Base-by-base conservation (phyloP, 495 filamentous ascomycete species). In the Talaromyces proteolyticus region DNA sequence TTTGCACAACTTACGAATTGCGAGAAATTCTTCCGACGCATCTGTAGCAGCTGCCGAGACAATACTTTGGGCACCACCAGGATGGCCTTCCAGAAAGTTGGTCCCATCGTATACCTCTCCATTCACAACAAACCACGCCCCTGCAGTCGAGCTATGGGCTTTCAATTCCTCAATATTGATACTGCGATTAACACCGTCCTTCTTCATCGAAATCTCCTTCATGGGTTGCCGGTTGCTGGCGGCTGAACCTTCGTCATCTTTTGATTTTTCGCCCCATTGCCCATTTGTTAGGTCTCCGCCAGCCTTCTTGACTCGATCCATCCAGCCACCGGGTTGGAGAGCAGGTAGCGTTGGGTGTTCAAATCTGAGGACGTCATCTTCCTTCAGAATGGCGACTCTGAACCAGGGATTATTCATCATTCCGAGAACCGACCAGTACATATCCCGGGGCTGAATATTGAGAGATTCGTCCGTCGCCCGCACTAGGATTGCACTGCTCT, bases 401-500 rank as follows among this genome's bases (percentile, higher is more conserved):
- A 85, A 97, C 92, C 92, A 97, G 6, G 91, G 86, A 59, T 95
- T 96, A 62, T 97, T 95, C 92, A 97, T 97, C 92, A 97, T 97
- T 0, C 92, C 92, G 38, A 96, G 69, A 16, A 96, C 91, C 50
- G 80, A 88, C 92, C 92, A 97, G 66, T 97, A 97, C 87, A 95
- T 95, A 57, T 97, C 92, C 51, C 87, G 75, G 5, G 92, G 91
- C 60, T 95, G 91, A 1, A 89, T 71, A 57, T 84, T 87, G 81
- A 97, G 82, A 24, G 85, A 80, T 42, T 97, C 92, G 59, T 97
- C 92, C 88, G 95, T 95, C 3, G 88, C 87, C 42, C 92, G 76
- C 6, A 96, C 85, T 42, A 95, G 70, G 14, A 96, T 79, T 52
- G 92, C 91, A 38, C 81, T 75, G 3, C 86, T 81, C 4, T 66